Base-by-base conservation (phyloP, 2,329 filamentous ascomycete species). In the Cercospora brassicicola region DNA sequence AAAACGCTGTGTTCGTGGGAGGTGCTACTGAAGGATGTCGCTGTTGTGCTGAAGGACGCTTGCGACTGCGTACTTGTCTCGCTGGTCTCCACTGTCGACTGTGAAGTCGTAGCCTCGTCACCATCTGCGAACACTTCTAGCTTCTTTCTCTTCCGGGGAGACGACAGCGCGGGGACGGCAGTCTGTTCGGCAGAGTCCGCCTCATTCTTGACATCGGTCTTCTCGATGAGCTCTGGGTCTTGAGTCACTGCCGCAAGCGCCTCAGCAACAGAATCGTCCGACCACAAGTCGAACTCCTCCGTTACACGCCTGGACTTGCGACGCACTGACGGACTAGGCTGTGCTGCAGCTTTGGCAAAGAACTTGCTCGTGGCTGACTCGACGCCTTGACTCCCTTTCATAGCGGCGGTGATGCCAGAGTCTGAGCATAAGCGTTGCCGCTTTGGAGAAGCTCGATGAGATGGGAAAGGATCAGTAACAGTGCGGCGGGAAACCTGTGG, bases 221-320 rank as follows among this genome's bases (percentile, higher is more conserved):
- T 30, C 57, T 75, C 67, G 26, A 68, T 61, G 6, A 67, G 68
- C 13, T 74, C 72, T 10, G 26, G 6, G 15, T 18, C 23, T 13
- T 31, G 11, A 2, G 20, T 30, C 3, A 73, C 61, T 53, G 80
- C 79, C 11, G 78, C 78, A 71, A 82, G 78, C 7, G 79, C 82
- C 23, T 83, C 81, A 23, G 81, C 79, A 6, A 82, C 74, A 4
- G 82, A 84, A 63, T 84, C 83, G 69, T 84, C 83, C 3, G 83
- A 84, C 75, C 78, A 84, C 0, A 84, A 73, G 23, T 83, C 79
- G 67, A 84, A 82, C 13, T 82, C 79, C 1, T 79, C 76, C 13
- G 74, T 74, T 18, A 77, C 76, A 33, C 70, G 78, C 18, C 71
- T 74, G 10, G 79, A 79, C 33, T 72, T 71, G 48, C 75, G 77